Evolutionary conservation across 1,284 basidiomycete genomes (phyloP).

Genomic region (Puccinia triticina): DNA sequence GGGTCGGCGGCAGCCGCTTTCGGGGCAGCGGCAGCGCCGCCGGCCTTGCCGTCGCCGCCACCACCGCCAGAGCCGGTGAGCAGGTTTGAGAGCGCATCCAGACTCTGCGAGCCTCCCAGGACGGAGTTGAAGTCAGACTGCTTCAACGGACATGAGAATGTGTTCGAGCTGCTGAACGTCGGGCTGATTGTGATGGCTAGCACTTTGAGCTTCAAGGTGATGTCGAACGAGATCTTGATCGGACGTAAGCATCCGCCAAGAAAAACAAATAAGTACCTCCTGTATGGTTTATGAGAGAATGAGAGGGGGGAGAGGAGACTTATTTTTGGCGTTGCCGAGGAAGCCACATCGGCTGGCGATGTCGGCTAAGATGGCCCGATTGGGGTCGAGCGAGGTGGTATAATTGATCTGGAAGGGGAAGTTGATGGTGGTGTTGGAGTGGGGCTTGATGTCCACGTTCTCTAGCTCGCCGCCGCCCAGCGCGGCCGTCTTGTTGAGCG

Average conservation of each 20-base stretch:
- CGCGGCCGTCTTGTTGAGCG: conserved; percentile 32
- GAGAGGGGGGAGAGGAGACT: conserved; percentile 20
- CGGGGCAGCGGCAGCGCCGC: too few species aligned
- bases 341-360: conserved; percentile 58
- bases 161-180: conserved; percentile 50
- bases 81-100: conserved; percentile 55
- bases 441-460: conserved; percentile 32
- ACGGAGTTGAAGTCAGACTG: conserved; percentile 36
- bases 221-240: conserved; percentile 57
- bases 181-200: conserved; percentile 55
- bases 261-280: conserved; percentile 16
- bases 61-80: conserved; percentile 51
- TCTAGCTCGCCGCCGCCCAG: conserved; percentile 34
- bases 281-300: neutral
- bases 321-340: conserved; percentile 47
- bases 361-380: conserved; percentile 56
- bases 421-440: conserved; percentile 54
- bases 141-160: conserved; percentile 41
- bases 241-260: conserved; percentile 27
- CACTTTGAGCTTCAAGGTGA: conserved; percentile 56
- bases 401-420: conserved; percentile 55
- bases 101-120: conserved; percentile 48
- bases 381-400: conserved; percentile 53
- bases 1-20: too few species aligned
- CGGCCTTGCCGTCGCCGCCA: neutral